A percentile compares a stretch with the other conserved stretches of the same genome.
phyloP scores from a whole-genome alignment of 495 filamentous ascomycete genomes.

The Aspergillus leporis region DNA sequence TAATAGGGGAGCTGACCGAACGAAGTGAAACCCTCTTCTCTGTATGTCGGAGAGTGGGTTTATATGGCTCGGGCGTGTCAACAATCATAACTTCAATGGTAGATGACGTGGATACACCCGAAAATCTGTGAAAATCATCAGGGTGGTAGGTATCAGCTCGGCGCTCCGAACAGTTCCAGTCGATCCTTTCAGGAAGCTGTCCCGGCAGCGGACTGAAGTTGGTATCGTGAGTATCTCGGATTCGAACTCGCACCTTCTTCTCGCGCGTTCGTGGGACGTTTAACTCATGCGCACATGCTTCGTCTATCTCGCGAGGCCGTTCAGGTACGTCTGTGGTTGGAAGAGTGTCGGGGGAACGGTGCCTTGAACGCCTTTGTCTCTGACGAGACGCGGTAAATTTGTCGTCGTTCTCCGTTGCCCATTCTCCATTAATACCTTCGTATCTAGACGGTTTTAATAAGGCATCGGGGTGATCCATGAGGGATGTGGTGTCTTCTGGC shows the following conservation, averaged over 20 bases:
- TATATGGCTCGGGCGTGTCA: constrained; percentile 53
- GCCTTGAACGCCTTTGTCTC: background rate
- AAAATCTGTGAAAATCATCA: constrained; percentile 49
- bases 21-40: constrained; percentile 63
- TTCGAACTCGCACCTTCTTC: constrained; percentile 37
- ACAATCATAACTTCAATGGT: constrained; percentile 74
- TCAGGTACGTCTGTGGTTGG: constrained; percentile 7
- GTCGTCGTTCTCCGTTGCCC: background rate
- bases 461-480: background rate
- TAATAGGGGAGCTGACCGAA: constrained; percentile 51
- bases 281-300: constrained; percentile 22
- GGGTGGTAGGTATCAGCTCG: constrained; percentile 29
- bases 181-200: constrained; percentile 40
- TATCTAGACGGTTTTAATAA: constrained; percentile 1
- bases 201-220: constrained; percentile 36
- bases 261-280: constrained; percentile 33
- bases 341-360: background rate
- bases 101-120: constrained; percentile 64
- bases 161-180: constrained; percentile 41
- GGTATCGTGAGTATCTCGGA: constrained; percentile 27
- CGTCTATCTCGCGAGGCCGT: constrained; percentile 12
- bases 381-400: background rate
- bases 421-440: constrained; percentile 5
- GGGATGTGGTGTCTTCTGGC: constrained; percentile 1
- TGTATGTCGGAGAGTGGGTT: constrained; percentile 63